Evolutionary conservation across 306 rosid genomes (phyloP).

Genomic region (Hylodesmum podocarpum): DNA sequence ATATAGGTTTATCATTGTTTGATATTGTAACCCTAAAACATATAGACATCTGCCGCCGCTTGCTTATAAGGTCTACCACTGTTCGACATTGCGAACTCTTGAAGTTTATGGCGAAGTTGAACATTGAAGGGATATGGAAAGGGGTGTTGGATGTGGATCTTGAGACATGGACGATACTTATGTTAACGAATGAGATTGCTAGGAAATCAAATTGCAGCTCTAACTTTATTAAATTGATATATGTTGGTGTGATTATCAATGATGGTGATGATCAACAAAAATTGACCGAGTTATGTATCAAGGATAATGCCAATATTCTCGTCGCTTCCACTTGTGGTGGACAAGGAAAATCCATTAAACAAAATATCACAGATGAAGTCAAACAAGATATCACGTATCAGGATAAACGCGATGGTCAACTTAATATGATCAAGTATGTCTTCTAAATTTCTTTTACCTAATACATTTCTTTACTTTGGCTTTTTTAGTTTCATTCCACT

Average conservation of each 20-base stretch:
- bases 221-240: slow-evolving; percentile 60
- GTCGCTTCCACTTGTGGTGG: slow-evolving; percentile 40
- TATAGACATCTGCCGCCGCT: too few relatives aligned
- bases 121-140: slow-evolving; percentile 64
- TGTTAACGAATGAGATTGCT: slow-evolving; percentile 65
- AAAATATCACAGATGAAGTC: too few relatives aligned
- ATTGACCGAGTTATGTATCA: slow-evolving; percentile 52
- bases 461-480: background rate
- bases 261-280: slow-evolving; percentile 54
- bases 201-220: slow-evolving; percentile 50
- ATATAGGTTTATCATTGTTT: too few relatives aligned
- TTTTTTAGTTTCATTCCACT: background rate
- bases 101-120: slow-evolving; percentile 58
- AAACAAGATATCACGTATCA: slow-evolving; percentile 53
- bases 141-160: slow-evolving; percentile 62
- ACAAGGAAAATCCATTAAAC: slow-evolving; percentile 56
- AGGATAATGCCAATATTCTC: slow-evolving; percentile 63
- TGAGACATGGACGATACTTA: slow-evolving; percentile 60
- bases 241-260: slow-evolving; percentile 54
- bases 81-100: too few relatives aligned
- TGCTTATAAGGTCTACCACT: too few relatives aligned
- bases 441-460: background rate
- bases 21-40: too few relatives aligned
- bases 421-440: slow-evolving; percentile 57
- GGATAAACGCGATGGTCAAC: slow-evolving; percentile 59